A percentile compares a stretch with the other conserved stretches of the same genome.
phyloP scores from a whole-genome alignment of 805 yeast genomes.

The Cyberlindnera lachancei region DNA sequence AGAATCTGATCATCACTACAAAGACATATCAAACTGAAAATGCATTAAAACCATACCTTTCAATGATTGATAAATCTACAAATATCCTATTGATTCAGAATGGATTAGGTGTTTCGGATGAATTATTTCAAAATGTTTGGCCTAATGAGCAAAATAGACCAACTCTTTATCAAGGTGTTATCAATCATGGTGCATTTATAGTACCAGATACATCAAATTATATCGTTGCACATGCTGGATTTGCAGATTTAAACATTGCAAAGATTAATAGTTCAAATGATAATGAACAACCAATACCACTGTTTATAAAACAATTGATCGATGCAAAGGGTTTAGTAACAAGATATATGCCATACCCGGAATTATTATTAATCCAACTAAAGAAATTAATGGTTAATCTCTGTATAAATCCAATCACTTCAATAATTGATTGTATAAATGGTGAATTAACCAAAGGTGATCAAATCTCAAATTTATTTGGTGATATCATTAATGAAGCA shows the following conservation, averaged over 20 bases:
- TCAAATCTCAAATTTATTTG: conserved; percentile 31
- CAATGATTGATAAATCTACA: conserved; percentile 42
- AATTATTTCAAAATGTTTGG: conserved; percentile 48
- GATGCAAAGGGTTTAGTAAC: conserved; percentile 23
- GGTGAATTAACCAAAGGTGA: conserved; percentile 58
- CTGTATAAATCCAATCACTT: conserved; percentile 78
- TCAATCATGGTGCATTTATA: conserved; percentile 76
- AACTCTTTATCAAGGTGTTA: conserved; percentile 63
- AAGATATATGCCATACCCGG: conserved; percentile 33
- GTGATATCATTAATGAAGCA: conserved; percentile 27
- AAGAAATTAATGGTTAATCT: conserved; percentile 75
- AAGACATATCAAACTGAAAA: conserved; percentile 67
- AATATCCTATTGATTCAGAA: conserved; percentile 74
- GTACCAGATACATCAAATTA: conserved; percentile 16
- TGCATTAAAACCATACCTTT: conserved; percentile 52
- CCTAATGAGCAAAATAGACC: conserved; percentile 43
- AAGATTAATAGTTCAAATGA: conserved; percentile 43
- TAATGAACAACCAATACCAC: conserved; percentile 7
- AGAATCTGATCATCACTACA: conserved; percentile 64
- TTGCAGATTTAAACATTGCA: conserved; percentile 55
- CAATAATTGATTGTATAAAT: conserved; percentile 68
- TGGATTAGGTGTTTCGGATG: conserved; percentile 77
- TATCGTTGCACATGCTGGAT: conserved; percentile 57
- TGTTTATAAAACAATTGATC: conserved; percentile 23
- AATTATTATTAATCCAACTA: conserved; percentile 51